phyloP scores from a whole-genome alignment of 805 yeast species.

The Starmerella etchellsii region DNA sequence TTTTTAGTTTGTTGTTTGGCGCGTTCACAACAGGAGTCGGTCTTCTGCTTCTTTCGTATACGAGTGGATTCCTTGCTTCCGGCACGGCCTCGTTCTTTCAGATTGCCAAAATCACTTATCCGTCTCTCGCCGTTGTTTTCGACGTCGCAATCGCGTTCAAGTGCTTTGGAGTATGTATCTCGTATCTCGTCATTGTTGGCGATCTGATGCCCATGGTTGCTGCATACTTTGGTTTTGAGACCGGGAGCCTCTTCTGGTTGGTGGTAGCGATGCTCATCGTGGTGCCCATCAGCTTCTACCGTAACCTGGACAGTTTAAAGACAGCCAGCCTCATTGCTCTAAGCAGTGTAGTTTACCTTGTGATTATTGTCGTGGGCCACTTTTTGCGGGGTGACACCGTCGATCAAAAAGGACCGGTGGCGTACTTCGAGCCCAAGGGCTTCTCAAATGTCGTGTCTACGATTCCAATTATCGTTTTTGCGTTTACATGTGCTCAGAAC shows the following conservation, averaged over 20 bases:
- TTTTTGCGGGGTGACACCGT: conserved; percentile 45
- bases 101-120: conserved; percentile 55
- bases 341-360: conserved; percentile 64
- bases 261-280: conserved; percentile 28
- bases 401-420: conserved; percentile 38
- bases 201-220: conserved; percentile 53
- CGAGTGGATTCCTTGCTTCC: conserved; percentile 34
- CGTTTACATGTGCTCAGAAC: conserved; percentile 92
- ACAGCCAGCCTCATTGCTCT: conserved; percentile 77
- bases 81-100: conserved; percentile 61
- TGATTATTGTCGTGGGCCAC: conserved; percentile 62
- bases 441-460: conserved; percentile 42
- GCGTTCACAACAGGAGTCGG: conserved; percentile 58
- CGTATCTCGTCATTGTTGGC: conserved; percentile 60
- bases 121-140: conserved; percentile 51
- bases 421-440: conserved; percentile 36
- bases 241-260: conserved; percentile 28
- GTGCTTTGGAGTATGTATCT: conserved; percentile 70
- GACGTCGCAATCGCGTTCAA: conserved; percentile 64
- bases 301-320: conserved; percentile 67
- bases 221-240: conserved; percentile 32
- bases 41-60: conserved; percentile 25
- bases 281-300: conserved; percentile 56
- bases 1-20: conserved; percentile 41
- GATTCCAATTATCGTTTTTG: conserved; percentile 86